These are phyloP conservation scores for Cyclotella distinguenda DNA, from an alignment of 108 stramenopile species.

Conservation along the genomic window DNA sequence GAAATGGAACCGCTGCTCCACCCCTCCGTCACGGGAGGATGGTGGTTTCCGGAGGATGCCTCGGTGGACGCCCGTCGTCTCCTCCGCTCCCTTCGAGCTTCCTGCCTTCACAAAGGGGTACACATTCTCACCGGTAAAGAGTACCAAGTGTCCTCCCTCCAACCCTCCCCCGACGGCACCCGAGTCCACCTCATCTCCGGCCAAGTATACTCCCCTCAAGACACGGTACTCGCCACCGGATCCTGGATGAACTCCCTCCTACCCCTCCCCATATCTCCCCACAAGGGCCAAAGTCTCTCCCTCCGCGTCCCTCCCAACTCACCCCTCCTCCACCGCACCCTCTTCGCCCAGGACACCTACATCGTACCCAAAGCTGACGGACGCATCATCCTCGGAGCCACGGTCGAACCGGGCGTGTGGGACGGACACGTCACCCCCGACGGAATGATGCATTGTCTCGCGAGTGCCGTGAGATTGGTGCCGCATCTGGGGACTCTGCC, in stretches of 20 bases:
- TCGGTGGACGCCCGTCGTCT: conserved; percentile 87
- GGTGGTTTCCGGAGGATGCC: conserved; percentile 96
- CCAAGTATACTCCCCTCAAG: conserved; percentile 49
- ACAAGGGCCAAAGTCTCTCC: conserved; percentile 91
- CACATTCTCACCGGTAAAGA: conserved; percentile 68
- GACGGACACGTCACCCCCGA: conserved; percentile 78
- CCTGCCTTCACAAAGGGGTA: conserved; percentile 82
- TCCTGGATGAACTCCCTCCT: conserved; percentile 92
- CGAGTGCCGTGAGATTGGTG: conserved; percentile 66
- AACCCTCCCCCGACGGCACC: conserved; percentile 33
- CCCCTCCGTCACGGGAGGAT: conserved; percentile 83
- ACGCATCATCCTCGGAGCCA: conserved; percentile 86
- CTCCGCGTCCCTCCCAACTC: conserved; percentile 68
- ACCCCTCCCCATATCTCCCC: conserved; percentile 87
- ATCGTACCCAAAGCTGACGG: conserved; percentile 95
- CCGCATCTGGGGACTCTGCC: conserved; percentile 77
- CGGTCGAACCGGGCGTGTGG: conserved; percentile 84
- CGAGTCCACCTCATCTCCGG: conserved; percentile 65
- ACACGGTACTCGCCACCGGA: conserved; percentile 83
- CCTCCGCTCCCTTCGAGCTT: conserved; percentile 64
- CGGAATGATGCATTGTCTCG: conserved; percentile 76
- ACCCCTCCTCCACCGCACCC: conserved; percentile 69
- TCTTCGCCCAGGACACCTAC: conserved; percentile 92
- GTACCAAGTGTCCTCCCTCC: conserved; percentile 66
- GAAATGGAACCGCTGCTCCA: conserved; percentile 85